Conservation (phyloP, 1,284 basidiomycete genomes). For the Fistulina hepatica region DNA sequence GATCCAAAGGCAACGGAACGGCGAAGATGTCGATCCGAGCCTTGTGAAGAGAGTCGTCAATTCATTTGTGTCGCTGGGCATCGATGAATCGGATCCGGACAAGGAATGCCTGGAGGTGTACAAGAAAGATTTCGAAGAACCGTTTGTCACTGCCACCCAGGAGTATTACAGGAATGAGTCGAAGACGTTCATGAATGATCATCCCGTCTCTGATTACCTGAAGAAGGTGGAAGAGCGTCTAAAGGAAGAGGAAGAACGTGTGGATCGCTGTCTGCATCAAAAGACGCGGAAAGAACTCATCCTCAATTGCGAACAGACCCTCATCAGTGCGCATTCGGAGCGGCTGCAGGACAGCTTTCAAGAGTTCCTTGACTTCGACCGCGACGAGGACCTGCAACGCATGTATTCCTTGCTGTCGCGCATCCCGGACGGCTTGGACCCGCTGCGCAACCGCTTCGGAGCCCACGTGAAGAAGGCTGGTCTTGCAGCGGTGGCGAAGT, state of each 20-base stretch:
- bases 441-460: constrained; percentile 88
- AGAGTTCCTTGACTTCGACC: constrained; percentile 82
- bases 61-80: constrained; percentile 91
- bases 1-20: constrained; percentile 90
- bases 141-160: constrained; percentile 85
- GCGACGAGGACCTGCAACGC: constrained; percentile 86
- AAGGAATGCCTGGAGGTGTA: constrained; percentile 93
- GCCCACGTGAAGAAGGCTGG: constrained; percentile 90
- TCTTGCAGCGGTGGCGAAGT: constrained; percentile 72
- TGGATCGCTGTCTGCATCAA: constrained; percentile 89
- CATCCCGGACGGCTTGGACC: constrained; percentile 86
- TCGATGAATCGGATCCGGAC: constrained; percentile 87
- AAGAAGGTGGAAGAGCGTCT: constrained; percentile 92
- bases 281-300: constrained; percentile 82
- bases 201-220: constrained; percentile 93
- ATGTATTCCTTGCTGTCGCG: constrained; percentile 92
- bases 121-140: constrained; percentile 81
- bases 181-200: constrained; percentile 79
- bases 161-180: constrained; percentile 90
- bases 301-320: constrained; percentile 83
- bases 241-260: constrained; percentile 90
- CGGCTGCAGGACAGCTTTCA: constrained; percentile 96
- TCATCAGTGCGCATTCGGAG: constrained; percentile 82
- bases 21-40: constrained; percentile 87
- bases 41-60: constrained; percentile 95